Base-by-base conservation (phyloP, 2,329 filamentous ascomycete species). In the Arthroderma sp. region DNA sequence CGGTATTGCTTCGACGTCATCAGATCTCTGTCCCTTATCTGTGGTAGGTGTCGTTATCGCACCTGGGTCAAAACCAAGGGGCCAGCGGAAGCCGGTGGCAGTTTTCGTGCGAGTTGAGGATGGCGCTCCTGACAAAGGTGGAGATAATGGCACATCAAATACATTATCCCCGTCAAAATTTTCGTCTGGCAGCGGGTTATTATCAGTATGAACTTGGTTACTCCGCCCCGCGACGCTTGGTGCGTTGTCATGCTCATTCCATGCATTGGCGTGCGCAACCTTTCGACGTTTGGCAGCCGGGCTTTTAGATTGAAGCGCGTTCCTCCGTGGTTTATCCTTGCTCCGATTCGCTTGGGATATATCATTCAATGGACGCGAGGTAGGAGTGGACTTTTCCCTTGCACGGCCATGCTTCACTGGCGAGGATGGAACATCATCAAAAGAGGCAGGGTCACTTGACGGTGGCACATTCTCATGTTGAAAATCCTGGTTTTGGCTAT, bases 121-220 rank as follows among this genome's bases (percentile, higher is more conserved):
- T 1, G 50, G 46, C 45, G 55, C 61, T 4, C 58, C 59, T 30
- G 66, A 65, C 11, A 54, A 55, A 30, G 67, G 65, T 10, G 68
- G 66, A 27, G 66, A 70, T 29, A 54, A 58, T 5, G 57, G 58
- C 27, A 65, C 48, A 47, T 68, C 58, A 37, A 59, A 62, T 3
- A 61, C 46, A 40, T 28, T 45, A 6, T 42, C 45, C 7, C 30
- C 30, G 27, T 44, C n/a, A 3, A n/a, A 15, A 28, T 38, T 29
- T 3, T 38, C 29, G 5, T 33, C 28, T 22, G 29, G 27, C 37
- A 38, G 8, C 8, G 37, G 22, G 9, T 43, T 29, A 11, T 37
- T 6, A 29, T 29, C 15, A 22, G 15, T 3, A 22, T 22, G 3
- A 22, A 22, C 15, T 22, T 22, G 15, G 15, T 22, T 22, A 22